Conservation (phyloP, 169 alveolate genomes). For the Plasmodium vivax region DNA sequence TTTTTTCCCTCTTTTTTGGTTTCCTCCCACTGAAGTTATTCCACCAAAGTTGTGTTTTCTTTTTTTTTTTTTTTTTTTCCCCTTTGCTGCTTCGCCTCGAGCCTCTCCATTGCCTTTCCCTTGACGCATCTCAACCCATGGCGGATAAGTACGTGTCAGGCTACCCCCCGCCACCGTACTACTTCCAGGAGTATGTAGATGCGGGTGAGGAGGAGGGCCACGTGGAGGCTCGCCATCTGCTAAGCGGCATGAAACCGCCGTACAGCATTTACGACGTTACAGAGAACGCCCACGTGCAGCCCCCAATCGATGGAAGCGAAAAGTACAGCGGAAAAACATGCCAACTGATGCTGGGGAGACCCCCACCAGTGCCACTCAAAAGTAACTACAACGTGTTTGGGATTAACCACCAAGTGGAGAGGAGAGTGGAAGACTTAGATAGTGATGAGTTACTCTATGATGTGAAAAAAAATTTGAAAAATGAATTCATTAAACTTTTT, state of each 20-base stretch:
- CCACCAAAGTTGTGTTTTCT: not conserved
- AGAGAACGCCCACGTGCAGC: slow-evolving; percentile 1
- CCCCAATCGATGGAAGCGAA: not conserved
- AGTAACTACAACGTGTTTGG: slow-evolving; percentile 80
- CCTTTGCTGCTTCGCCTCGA: not conserved
- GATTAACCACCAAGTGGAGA: slow-evolving; percentile 57
- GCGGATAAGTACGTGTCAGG: slow-evolving; percentile 75
- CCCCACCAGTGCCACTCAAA: slow-evolving; percentile 78
- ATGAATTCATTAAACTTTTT: slow-evolving; percentile 78
- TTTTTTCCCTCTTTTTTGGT: not conserved
- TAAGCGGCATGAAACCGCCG: not conserved
- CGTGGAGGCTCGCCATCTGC: not conserved
- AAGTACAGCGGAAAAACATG: not conserved
- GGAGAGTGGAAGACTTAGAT: slow-evolving; percentile 79
- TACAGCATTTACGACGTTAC: slow-evolving; percentile 20
- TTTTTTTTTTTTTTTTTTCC: slow-evolving; percentile 12
- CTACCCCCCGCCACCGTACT: slow-evolving; percentile 85
- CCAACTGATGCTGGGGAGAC: slow-evolving; percentile 66
- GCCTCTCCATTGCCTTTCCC: not conserved
- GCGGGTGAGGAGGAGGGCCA: slow-evolving; percentile 5
- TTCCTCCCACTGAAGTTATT: not conserved
- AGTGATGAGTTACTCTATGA: slow-evolving; percentile 71
- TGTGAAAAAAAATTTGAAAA: slow-evolving; percentile 63
- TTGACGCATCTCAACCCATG: not conserved
- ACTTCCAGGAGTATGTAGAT: slow-evolving; percentile 77